Base-by-base conservation (phyloP, 2,329 filamentous ascomycete species). In the Verticillium albo-atrum region DNA sequence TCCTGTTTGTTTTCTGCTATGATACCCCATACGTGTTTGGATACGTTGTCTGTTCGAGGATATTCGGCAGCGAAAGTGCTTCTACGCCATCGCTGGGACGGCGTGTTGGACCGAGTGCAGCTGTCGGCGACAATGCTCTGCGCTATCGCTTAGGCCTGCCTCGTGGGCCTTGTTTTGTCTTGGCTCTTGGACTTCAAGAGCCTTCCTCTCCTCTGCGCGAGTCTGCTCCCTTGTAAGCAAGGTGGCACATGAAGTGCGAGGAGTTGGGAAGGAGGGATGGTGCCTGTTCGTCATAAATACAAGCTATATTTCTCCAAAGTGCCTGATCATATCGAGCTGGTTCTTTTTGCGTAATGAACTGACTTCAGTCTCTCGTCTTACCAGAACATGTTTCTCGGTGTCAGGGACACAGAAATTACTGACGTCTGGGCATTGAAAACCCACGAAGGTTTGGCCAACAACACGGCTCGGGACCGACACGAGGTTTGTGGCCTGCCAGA, bases 1-100 rank as follows among this genome's bases (percentile, higher is more conserved):
- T 59, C 64, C 61, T 59, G 59, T 54, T 58, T 66, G 66, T 68
- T 70, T 70, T 69, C 68, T 71, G 71, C 71, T 74, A 79, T 79
- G 79, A 82, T 82, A 82, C 79, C 80, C 79, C 77, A 81, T 77
- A 66, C 72, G 76, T 79, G 76, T 81, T 79, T 78, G 70, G 69
- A 80, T 81, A 79, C 76, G 78, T 78, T 79, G 77, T 80, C 76
- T 53, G 55, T 42, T 51, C 55, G 55, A 57, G 55, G 28, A 51
- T 51, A 10, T 51, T 57, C 55, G 72, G 74, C 70, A 68, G 72
- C 71, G 74, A 78, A 69, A 79, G 75, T 80, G 76, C 73, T 73
- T 64, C 65, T 77, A 72, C 77, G 76, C 76, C 76, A 80, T 78
- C 71, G 74, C 73, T 73, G 72, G 75, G 76, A 76, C 71, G 75